phyloP scores from a whole-genome alignment of 108 stramenopile species.

The Nitzschia sp. region DNA sequence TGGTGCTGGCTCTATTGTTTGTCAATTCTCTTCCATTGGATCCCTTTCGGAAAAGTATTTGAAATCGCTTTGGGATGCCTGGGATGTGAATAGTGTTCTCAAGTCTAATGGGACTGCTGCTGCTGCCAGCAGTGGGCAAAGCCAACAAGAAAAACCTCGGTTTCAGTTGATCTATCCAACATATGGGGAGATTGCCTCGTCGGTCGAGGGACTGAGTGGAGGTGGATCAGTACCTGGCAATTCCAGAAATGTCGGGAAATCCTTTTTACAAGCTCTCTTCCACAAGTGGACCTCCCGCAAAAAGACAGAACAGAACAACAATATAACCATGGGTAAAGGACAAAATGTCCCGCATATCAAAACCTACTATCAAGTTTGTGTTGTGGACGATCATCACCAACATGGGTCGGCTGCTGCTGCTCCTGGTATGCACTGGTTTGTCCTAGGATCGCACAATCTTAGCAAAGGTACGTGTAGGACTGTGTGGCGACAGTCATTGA shows the following conservation, averaged over 20 bases:
- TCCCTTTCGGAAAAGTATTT: slow-evolving; percentile 59
- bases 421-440: slow-evolving; percentile 57
- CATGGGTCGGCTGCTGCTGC: neutral
- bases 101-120: neutral
- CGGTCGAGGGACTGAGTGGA: slow-evolving; percentile 62
- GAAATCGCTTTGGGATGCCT: slow-evolving; percentile 36
- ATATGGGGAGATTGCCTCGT: slow-evolving; percentile 50
- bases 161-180: slow-evolving; percentile 73
- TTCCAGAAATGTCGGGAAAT: slow-evolving; percentile 52
- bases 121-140: neutral
- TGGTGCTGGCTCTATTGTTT: slow-evolving; percentile 44
- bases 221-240: slow-evolving; percentile 67
- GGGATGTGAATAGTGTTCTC: slow-evolving; percentile 24
- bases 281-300: slow-evolving; percentile 40
- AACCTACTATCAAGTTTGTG: slow-evolving; percentile 52
- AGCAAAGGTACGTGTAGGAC: slow-evolving; percentile 39
- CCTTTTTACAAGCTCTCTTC: slow-evolving; percentile 52
- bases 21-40: slow-evolving; percentile 79
- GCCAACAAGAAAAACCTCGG: neutral
- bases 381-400: neutral
- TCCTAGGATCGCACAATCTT: slow-evolving; percentile 69
- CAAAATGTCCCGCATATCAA: slow-evolving; percentile 74
- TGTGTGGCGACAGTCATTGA: no score
- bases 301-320: neutral
- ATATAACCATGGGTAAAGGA: slow-evolving; percentile 38